phyloP scores from a whole-genome alignment of 2,329 filamentous ascomycete species.

The Plectosphaerella sp. region DNA sequence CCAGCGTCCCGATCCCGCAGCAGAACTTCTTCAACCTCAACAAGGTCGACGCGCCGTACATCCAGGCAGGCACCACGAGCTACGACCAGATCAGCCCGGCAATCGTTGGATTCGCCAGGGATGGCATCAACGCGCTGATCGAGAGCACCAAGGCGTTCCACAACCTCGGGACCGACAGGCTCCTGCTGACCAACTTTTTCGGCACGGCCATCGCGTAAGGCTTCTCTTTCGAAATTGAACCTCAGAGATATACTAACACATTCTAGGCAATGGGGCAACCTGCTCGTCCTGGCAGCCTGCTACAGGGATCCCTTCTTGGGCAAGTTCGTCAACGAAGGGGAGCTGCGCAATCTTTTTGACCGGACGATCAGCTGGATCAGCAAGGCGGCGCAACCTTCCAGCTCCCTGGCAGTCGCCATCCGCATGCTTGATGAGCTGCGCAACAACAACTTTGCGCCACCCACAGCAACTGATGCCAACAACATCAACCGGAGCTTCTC shows the following conservation, averaged over 20 bases:
- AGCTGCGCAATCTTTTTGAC: slow-evolving; percentile 57
- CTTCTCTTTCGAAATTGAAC: slow-evolving; percentile 19
- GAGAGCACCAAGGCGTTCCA: slow-evolving; percentile 82
- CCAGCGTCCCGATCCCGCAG: slow-evolving; percentile 7
- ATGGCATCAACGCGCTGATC: slow-evolving; percentile 70
- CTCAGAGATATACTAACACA: not conserved
- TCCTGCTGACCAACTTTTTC: slow-evolving; percentile 93
- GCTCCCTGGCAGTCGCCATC: slow-evolving; percentile 69
- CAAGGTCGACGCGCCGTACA: slow-evolving; percentile 29
- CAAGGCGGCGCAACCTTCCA: slow-evolving; percentile 66
- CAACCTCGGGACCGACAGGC: slow-evolving; percentile 55
- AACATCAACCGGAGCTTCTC: slow-evolving; percentile 35
- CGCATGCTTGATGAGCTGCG: slow-evolving; percentile 62
- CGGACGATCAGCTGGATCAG: slow-evolving; percentile 75
- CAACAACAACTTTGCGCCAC: slow-evolving; percentile 33
- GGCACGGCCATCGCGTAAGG: slow-evolving; percentile 92
- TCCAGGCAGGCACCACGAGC: slow-evolving; percentile 24
- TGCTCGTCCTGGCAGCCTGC: slow-evolving; percentile 82
- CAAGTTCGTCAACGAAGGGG: slow-evolving; percentile 49
- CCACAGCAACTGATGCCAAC: slow-evolving; percentile 14
- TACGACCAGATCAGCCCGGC: slow-evolving; percentile 36
- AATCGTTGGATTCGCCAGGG: slow-evolving; percentile 50
- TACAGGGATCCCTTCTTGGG: slow-evolving; percentile 63
- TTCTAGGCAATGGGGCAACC: slow-evolving; percentile 88
- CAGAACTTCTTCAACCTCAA: slow-evolving; percentile 24